Conservation (phyloP, 2,329 filamentous ascomycete species). For the Colletotrichum spinosum region DNA sequence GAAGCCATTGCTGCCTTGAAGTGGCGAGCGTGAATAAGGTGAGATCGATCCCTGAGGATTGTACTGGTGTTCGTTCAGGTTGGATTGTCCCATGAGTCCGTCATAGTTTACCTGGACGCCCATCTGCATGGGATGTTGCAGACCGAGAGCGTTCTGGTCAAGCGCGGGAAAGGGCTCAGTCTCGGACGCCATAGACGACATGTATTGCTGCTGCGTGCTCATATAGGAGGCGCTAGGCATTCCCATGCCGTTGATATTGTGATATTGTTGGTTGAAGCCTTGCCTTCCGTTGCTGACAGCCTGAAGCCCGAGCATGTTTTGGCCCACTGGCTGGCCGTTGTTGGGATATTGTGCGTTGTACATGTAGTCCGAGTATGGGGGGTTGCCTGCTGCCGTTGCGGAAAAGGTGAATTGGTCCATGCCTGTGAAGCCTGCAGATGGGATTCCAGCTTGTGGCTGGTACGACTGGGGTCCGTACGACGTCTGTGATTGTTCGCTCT, state of each 20-base stretch:
- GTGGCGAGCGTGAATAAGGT: slow-evolving; percentile 56
- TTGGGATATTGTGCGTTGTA: slow-evolving; percentile 18
- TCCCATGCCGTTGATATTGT: slow-evolving; percentile 41
- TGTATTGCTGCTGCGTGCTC: slow-evolving; percentile 44
- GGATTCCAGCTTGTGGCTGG: slow-evolving; percentile 8
- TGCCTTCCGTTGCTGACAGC: slow-evolving; percentile 23
- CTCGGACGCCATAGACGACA: slow-evolving; percentile 43
- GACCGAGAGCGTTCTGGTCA: slow-evolving; percentile 49
- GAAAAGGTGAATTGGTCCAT: slow-evolving; percentile 13
- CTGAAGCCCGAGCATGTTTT: slow-evolving; percentile 24
- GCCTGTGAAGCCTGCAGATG: not conserved
- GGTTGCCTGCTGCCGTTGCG: not conserved
- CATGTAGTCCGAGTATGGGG: slow-evolving; percentile 30
- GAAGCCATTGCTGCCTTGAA: slow-evolving; percentile 50
- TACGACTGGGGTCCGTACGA: slow-evolving; percentile 20
- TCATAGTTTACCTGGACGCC: slow-evolving; percentile 47
- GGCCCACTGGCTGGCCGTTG: slow-evolving; percentile 17
- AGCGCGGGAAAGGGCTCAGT: slow-evolving; percentile 52
- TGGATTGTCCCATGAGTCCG: slow-evolving; percentile 45
- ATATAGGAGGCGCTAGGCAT: slow-evolving; percentile 45
- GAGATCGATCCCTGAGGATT: slow-evolving; percentile 56
- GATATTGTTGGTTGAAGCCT: slow-evolving; percentile 43
- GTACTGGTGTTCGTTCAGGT: slow-evolving; percentile 49
- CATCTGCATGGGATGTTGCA: slow-evolving; percentile 43
- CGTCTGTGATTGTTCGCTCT: slow-evolving; percentile 43